phyloP scores from a whole-genome alignment of 2,329 filamentous ascomycete genomes.

The Pseudocercospora musae region DNA sequence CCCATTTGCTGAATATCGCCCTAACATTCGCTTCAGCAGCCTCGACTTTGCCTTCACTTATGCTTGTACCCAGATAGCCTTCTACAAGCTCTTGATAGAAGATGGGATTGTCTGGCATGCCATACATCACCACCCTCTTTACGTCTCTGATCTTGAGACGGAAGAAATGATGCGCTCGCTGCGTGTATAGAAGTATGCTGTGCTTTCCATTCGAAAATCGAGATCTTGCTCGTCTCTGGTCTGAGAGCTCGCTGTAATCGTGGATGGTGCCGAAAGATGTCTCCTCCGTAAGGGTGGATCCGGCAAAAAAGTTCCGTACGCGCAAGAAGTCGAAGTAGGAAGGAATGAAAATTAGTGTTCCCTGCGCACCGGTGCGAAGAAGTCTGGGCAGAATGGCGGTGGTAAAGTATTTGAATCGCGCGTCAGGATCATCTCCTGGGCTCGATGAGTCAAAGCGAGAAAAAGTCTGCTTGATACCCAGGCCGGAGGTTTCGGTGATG shows the following conservation, averaged over 20 bases:
- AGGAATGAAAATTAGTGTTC: constrained; percentile 84
- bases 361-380: constrained; percentile 55
- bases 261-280: constrained; percentile 77
- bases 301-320: constrained; percentile 87
- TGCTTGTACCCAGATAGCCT: constrained; percentile 56
- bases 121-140: constrained; percentile 82
- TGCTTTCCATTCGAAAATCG: constrained; percentile 84
- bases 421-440: constrained; percentile 74
- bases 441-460: constrained; percentile 73
- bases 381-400: constrained; percentile 75
- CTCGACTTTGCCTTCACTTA: constrained; percentile 57
- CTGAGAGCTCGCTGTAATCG: constrained; percentile 77
- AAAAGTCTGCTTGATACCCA: constrained; percentile 82
- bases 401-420: constrained; percentile 87
- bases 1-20: constrained; percentile 79
- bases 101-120: constrained; percentile 78
- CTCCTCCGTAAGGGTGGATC: constrained; percentile 55
- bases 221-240: constrained; percentile 78
- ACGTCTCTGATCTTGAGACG: constrained; percentile 81
- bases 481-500: constrained; percentile 49
- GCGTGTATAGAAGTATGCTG: constrained; percentile 82
- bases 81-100: constrained; percentile 77
- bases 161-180: constrained; percentile 94
- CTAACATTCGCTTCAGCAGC: constrained; percentile 50
- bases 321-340: constrained; percentile 94